Conservation (phyloP, 192 early-diverging fungal genomes). For the Backusella tuberculispora region DNA sequence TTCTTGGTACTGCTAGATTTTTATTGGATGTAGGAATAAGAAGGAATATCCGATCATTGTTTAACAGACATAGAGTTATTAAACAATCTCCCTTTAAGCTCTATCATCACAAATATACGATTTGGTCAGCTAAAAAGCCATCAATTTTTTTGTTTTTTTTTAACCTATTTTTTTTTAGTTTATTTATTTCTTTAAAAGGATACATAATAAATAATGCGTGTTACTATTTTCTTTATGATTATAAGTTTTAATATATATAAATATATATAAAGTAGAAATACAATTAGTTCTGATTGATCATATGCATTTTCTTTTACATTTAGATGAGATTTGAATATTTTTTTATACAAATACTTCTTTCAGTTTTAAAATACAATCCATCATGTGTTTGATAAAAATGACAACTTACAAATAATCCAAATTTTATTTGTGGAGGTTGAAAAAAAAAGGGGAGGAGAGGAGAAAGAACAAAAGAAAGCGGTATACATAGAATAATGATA, state of each 20-base stretch:
- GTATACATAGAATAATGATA: not conserved
- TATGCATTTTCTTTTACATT: slow-evolving; percentile 10
- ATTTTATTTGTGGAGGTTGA: not conserved
- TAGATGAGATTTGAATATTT: not conserved
- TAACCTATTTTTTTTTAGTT: not conserved
- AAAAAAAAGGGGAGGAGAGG: not conserved
- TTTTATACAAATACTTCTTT: not conserved
- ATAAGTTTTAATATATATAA: not conserved
- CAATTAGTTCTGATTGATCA: slow-evolving; percentile 8
- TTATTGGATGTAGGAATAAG: not conserved
- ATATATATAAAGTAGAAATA: not conserved
- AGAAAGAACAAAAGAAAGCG: not conserved
- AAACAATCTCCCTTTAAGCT: not conserved
- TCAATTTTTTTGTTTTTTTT: not conserved
- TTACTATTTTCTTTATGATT: not conserved
- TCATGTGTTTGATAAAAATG: slow-evolving; percentile 16
- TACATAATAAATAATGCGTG: not conserved
- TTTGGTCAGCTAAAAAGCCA: not conserved
- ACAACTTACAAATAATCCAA: slow-evolving; percentile 9
- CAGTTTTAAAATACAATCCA: slow-evolving; percentile 13
- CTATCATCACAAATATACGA: slow-evolving; percentile 1
- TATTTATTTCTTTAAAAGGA: not conserved
- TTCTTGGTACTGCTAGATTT: not conserved
- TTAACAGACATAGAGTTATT: slow-evolving; percentile 15
- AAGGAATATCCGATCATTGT: slow-evolving; percentile 6